Evolutionary conservation across 108 stramenopile species (phyloP).

Genomic region (Discostella stelligeroides): DNA sequence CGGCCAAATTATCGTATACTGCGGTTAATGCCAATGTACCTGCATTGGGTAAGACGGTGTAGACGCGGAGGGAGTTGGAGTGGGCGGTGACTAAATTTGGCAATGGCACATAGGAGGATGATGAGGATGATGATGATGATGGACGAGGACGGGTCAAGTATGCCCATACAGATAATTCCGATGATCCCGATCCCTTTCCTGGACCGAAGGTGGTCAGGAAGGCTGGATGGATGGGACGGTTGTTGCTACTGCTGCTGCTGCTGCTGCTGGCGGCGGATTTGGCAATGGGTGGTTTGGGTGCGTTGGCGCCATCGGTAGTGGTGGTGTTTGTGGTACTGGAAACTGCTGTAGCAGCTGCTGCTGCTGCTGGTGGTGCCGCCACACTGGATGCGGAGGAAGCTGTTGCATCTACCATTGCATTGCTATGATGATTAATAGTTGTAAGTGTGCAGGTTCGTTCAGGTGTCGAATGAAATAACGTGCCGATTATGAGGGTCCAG

Average conservation of each 20-base stretch:
- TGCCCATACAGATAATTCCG: constrained; percentile 73
- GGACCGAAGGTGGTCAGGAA: constrained; percentile 47
- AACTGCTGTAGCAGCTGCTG: too few relatives aligned
- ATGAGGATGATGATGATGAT: not conserved
- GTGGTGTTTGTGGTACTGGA: too few relatives aligned
- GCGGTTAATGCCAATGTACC: constrained; percentile 60
- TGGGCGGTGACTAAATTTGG: constrained; percentile 86
- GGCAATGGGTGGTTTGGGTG: too few relatives aligned
- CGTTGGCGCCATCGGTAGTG: too few relatives aligned
- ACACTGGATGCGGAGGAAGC: too few relatives aligned
- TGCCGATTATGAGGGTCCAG: too few relatives aligned
- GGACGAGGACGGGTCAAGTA: constrained; percentile 59
- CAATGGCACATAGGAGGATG: too few relatives aligned
- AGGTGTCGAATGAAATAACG: too few relatives aligned
- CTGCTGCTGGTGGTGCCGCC: too few relatives aligned
- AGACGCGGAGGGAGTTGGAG: constrained; percentile 68
- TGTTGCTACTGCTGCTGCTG: constrained; percentile 6
- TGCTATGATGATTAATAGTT: too few relatives aligned
- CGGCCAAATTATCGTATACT: constrained; percentile 74
- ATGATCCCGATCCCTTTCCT: constrained; percentile 29
- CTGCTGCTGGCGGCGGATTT: not conserved
- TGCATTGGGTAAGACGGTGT: constrained; percentile 55
- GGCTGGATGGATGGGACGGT: constrained; percentile 52
- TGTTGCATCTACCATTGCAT: too few relatives aligned
- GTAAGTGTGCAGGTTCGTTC: too few relatives aligned